Evolutionary conservation across 2,329 filamentous ascomycete genomes (phyloP).

Genomic region (Lasiodiplodia hormozganensis): DNA sequence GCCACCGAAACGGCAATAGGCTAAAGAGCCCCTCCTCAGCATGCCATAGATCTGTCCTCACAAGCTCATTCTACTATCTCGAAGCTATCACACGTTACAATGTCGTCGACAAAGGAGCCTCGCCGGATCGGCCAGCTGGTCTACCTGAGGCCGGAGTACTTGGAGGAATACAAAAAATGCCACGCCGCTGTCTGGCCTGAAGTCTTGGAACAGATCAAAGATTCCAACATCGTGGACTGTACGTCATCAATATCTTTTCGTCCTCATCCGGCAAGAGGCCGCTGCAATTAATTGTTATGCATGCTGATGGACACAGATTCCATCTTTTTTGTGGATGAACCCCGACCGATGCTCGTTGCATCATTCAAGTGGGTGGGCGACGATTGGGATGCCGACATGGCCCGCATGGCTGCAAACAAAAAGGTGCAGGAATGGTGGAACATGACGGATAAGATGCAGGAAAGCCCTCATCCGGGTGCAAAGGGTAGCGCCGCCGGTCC

Average conservation of each 20-base stretch:
- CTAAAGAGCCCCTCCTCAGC: slow-evolving; percentile 12
- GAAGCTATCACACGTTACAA: neutral
- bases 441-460: slow-evolving; percentile 80
- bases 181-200: slow-evolving; percentile 80
- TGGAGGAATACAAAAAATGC: slow-evolving; percentile 74
- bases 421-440: slow-evolving; percentile 81
- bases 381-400: slow-evolving; percentile 77
- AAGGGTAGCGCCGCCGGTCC: slow-evolving; percentile 65
- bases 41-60: neutral
- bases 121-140: slow-evolving; percentile 75
- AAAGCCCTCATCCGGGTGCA: slow-evolving; percentile 63
- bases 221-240: slow-evolving; percentile 78
- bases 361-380: slow-evolving; percentile 80
- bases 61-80: neutral
- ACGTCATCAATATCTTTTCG: slow-evolving; percentile 36
- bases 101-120: slow-evolving; percentile 29
- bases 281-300: neutral
- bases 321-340: slow-evolving; percentile 70
- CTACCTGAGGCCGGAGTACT: slow-evolving; percentile 70
- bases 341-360: slow-evolving; percentile 70
- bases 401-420: slow-evolving; percentile 73
- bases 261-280: neutral
- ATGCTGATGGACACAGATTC: slow-evolving; percentile 62
- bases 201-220: slow-evolving; percentile 76
- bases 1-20: slow-evolving; percentile 1